Conservation (phyloP, 116 monocot genomes). For the Dioscorea cayenensis region DNA sequence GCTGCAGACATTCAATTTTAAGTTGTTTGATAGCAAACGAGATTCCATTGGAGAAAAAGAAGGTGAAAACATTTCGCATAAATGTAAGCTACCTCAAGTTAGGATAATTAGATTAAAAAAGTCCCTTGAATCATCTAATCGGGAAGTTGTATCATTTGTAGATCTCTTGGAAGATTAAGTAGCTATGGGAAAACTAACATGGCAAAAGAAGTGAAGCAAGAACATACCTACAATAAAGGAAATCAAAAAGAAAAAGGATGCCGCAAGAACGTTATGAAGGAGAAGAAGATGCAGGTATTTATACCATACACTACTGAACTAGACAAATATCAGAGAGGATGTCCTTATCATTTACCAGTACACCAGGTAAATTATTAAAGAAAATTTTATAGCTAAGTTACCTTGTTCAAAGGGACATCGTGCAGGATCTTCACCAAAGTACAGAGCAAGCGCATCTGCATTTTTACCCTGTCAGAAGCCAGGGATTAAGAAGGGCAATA, state of each 20-base stretch:
- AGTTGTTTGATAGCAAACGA: neutral
- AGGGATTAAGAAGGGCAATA: neutral
- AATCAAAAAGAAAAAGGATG: neutral
- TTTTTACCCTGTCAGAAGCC: conserved; percentile 60
- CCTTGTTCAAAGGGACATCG: conserved; percentile 95
- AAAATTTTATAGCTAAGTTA: conserved; percentile 11
- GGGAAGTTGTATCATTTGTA: too few species aligned
- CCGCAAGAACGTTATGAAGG: neutral
- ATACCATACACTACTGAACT: neutral
- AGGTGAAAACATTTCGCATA: neutral
- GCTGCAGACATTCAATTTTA: neutral
- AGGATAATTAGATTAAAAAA: too few species aligned
- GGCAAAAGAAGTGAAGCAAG: too few species aligned
- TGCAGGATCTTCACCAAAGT: conserved; percentile 96
- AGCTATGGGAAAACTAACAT: too few species aligned
- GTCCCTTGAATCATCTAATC: too few species aligned
- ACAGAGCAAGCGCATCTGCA: conserved; percentile 73
- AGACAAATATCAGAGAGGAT: neutral
- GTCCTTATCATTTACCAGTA: neutral
- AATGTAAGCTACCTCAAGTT: neutral
- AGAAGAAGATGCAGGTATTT: too few species aligned
- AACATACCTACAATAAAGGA: neutral
- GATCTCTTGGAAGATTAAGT: too few species aligned
- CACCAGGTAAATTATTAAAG: neutral
- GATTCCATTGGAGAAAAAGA: neutral